A percentile compares a stretch with the other conserved stretches of the same genome.
These are phyloP conservation scores for Apiotrichum mycotoxinovorans DNA, from an alignment of 1,284 basidiomycete species.

Conservation along the genomic window DNA sequence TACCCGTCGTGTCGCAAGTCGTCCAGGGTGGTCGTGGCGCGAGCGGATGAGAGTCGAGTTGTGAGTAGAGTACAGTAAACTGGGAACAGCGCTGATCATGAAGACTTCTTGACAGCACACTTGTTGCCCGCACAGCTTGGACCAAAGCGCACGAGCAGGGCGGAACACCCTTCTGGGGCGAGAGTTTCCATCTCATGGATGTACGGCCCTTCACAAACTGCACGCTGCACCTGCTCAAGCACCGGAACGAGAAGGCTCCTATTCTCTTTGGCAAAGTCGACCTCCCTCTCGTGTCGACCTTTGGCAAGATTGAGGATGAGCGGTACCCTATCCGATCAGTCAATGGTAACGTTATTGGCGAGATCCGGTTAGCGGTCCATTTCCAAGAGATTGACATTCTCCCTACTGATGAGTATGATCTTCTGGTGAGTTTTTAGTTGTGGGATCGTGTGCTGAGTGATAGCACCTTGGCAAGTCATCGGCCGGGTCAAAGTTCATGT, in stretches of 20 bases:
- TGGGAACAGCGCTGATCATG: neutral
- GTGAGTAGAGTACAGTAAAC: constrained; percentile 11
- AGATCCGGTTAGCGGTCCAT: constrained; percentile 28
- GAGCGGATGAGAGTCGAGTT: constrained; percentile 26
- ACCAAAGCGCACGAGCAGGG: constrained; percentile 20
- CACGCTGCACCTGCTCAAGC: constrained; percentile 16
- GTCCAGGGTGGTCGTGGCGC: constrained; percentile 24
- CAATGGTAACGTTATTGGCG: constrained; percentile 26
- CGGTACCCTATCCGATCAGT: constrained; percentile 28
- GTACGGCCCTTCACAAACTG: constrained; percentile 25
- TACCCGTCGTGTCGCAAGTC: neutral
- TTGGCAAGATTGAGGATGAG: constrained; percentile 25
- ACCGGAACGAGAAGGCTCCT: constrained; percentile 11
- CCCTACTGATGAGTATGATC: constrained; percentile 10
- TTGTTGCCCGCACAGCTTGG: constrained; percentile 29
- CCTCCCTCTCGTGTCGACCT: constrained; percentile 24
- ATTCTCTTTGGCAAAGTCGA: constrained; percentile 24
- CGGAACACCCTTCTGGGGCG: constrained; percentile 31
- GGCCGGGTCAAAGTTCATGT: constrained; percentile 15
- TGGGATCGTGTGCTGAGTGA: neutral
- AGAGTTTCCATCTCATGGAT: constrained; percentile 23
- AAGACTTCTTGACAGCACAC: constrained; percentile 21
- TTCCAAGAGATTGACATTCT: constrained; percentile 25
- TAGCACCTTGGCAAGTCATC: neutral
- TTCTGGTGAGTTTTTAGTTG: neutral